Evolutionary conservation across 176 grass and related monocot genomes (phyloP), one percentile per base, ranked within the genome.

Genomic region (Bromus sterilis): DNA sequence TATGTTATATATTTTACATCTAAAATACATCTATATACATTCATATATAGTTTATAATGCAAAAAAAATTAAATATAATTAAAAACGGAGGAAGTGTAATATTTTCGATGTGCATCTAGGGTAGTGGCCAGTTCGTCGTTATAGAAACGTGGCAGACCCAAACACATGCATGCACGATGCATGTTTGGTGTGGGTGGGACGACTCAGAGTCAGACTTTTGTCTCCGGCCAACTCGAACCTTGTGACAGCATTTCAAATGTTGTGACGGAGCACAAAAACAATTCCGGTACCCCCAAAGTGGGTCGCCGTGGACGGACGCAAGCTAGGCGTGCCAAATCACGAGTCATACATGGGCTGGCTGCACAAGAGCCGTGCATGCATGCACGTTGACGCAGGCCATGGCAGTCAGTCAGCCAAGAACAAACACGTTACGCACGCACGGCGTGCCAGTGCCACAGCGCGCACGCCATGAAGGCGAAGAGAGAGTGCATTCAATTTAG

Each of bases 401-500:
- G 12, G 10, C 21, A n/a, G 69, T 25, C 67, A 14, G 4, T 40
- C 28, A 26, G 21, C 21, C 70, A 29, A 51, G 63, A 49, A 29
- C 18, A 33, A 78, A 60, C 51, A 76, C 29, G 78, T 75, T 35
- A 3, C 18, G 57, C 6, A 25, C 57, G 25, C 14, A 69, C 60
- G 78, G 70, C 35, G 20, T 6, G 41, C 24, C 26, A 29, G 20
- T 6, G 41, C 24, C 26, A 29, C 68, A 35, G 39, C 62, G 71
- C 18, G 56, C 60, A 51, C 51, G 23, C 32, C 71, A 78, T 65
- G 69, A 65, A 8, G 56, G 41, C n/a, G 2, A 4, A n/a, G 60
- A 63, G 29, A 7, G 14, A 21, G 32, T 2, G 83, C 79, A 86
- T 74, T 86, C 21, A 89, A 44, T 43, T 6, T 53, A n/a, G n/a